Conservation (phyloP, 2,329 filamentous ascomycete genomes). For the Alternaria sp. region DNA sequence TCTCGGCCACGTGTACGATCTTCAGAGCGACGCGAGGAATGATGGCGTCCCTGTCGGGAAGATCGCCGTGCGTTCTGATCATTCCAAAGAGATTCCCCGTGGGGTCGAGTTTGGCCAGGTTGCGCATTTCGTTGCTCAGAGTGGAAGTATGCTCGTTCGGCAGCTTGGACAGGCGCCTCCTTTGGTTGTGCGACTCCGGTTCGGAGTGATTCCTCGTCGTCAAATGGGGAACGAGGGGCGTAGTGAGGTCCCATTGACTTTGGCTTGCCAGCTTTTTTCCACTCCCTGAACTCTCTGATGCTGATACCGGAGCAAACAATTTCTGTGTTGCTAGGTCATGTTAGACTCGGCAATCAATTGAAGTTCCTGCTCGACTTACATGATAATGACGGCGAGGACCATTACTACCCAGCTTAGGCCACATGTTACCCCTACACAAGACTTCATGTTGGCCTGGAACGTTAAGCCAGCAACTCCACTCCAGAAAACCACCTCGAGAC, state of each 20-base stretch:
- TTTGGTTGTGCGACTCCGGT: neutral
- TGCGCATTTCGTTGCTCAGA: neutral
- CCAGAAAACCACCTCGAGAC: conserved; percentile 56
- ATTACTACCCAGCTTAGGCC: conserved; percentile 33
- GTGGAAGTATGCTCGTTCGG: neutral
- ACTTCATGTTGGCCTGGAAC: conserved; percentile 27
- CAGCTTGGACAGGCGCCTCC: neutral
- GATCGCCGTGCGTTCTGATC: neutral
- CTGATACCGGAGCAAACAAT: neutral
- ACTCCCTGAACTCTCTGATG: neutral
- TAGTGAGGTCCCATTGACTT: neutral
- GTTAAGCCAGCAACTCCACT: conserved; percentile 46
- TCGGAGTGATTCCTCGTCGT: neutral
- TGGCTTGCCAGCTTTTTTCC: neutral
- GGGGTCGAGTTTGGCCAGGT: neutral
- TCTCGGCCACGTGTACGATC: neutral
- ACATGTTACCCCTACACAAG: conserved; percentile 27
- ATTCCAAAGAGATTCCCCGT: neutral
- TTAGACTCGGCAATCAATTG: neutral
- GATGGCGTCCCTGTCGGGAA: neutral
- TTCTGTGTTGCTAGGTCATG: neutral
- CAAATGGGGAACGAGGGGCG: neutral
- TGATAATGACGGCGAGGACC: conserved; percentile 21
- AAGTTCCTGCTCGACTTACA: conserved; percentile 9
- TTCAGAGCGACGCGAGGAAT: neutral